Evolutionary conservation across 2,329 filamentous ascomycete species (phyloP).

Genomic region (Amauroascus niger): DNA sequence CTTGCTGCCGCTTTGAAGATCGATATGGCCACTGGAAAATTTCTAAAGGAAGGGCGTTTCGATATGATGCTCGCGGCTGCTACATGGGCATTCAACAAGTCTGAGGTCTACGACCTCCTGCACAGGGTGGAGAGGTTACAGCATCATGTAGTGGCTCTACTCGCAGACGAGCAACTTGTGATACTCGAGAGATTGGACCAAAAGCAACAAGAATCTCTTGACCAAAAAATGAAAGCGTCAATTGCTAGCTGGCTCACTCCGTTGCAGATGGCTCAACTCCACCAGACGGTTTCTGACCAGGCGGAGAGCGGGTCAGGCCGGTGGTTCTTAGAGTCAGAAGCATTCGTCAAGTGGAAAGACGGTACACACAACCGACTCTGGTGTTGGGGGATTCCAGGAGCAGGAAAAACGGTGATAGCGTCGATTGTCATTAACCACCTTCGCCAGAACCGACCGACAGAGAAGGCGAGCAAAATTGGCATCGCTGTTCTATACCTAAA

Average conservation of each 20-base stretch:
- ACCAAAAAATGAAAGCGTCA: not conserved
- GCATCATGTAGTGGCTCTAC: not conserved
- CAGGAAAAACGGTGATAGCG: constrained; percentile 16
- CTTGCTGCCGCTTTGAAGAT: not conserved
- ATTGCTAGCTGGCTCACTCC: not conserved
- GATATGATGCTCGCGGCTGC: not conserved
- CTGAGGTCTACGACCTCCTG: not conserved
- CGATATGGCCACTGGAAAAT: not conserved
- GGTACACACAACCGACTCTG: constrained; percentile 1
- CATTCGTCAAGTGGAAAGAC: constrained; percentile 14
- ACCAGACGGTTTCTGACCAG: not conserved
- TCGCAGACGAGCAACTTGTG: not conserved
- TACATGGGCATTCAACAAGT: not conserved
- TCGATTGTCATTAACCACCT: constrained; percentile 15
- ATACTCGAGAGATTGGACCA: not conserved
- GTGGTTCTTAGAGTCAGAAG: constrained; percentile 19
- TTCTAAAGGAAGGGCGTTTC: not conserved
- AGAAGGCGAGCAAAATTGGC: not conserved
- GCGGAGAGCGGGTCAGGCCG: constrained; percentile 10
- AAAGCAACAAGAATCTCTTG: not conserved
- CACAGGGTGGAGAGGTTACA: not conserved
- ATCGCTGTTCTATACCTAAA: constrained; percentile 8
- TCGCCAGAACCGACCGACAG: not conserved
- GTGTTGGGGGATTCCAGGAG: constrained; percentile 15
- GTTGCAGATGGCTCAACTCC: not conserved